Evolutionary conservation across 768 basidiomycete species (phyloP).

Genomic region (Tremella yokohamensis): DNA sequence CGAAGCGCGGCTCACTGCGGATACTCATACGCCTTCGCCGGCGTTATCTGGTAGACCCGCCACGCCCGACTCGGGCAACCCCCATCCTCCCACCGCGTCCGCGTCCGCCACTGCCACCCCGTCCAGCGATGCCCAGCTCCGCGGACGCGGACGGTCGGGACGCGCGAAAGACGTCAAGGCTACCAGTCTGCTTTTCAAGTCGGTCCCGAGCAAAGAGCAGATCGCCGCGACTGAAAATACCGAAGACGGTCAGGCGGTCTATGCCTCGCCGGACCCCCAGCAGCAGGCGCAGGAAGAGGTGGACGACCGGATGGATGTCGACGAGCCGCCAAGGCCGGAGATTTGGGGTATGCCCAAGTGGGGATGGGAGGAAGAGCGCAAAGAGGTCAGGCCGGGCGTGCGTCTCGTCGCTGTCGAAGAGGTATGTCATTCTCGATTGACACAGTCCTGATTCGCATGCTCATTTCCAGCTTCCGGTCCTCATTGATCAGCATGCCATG

Average conservation of each 20-base stretch:
- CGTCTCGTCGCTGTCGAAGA: conserved; percentile 38
- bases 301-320: conserved; percentile 28
- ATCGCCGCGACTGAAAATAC: conserved; percentile 14
- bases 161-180: conserved; percentile 34
- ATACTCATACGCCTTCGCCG: too few species aligned
- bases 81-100: neutral
- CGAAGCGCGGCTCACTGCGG: conserved; percentile 24
- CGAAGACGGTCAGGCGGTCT: conserved; percentile 21
- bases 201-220: conserved; percentile 13
- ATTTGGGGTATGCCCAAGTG: conserved; percentile 47
- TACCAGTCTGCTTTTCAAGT: conserved; percentile 28
- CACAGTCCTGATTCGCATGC: neutral
- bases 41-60: neutral
- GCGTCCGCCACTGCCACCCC: neutral
- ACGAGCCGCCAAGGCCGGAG: conserved; percentile 15
- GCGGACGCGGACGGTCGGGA: conserved; percentile 13
- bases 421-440: conserved; percentile 17
- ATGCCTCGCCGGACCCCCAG: neutral
- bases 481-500: conserved; percentile 41
- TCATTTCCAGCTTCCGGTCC: conserved; percentile 24
- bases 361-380: conserved; percentile 41
- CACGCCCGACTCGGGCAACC: too few species aligned
- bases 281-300: neutral
- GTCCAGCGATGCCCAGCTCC: conserved; percentile 4
- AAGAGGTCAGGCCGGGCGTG: conserved; percentile 38